Conservation (phyloP, 2,329 filamentous ascomycete species). For the Sphaerulina populicola region DNA sequence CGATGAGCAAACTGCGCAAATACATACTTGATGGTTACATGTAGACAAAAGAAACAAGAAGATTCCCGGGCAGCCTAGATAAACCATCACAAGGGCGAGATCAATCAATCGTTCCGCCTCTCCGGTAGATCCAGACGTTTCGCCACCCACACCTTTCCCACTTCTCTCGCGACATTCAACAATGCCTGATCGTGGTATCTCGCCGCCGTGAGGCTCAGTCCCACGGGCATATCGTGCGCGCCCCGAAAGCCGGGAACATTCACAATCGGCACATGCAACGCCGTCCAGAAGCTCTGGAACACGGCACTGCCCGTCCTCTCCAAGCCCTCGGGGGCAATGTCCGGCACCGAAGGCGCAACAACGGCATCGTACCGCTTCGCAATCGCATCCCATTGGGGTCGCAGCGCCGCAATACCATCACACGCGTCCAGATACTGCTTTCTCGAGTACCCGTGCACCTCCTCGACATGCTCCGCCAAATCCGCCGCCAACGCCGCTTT, state of each 20-base stretch:
- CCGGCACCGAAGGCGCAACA: conserved; percentile 50
- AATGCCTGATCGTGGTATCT: conserved; percentile 41
- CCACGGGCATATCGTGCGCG: conserved; percentile 50
- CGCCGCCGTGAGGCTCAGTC: conserved; percentile 46
- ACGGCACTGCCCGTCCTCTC: conserved; percentile 49
- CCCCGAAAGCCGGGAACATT: conserved; percentile 57
- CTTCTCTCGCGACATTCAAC: conserved; percentile 36
- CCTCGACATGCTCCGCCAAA: conserved; percentile 47
- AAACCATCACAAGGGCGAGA: too few species aligned
- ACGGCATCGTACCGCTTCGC: conserved; percentile 47
- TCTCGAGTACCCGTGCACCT: conserved; percentile 37
- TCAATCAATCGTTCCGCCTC: not conserved
- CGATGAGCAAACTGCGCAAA: too few species aligned
- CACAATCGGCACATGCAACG: conserved; percentile 54
- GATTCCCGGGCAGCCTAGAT: too few species aligned
- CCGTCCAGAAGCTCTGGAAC: conserved; percentile 27
- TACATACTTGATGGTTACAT: too few species aligned
- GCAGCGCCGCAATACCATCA: conserved; percentile 47
- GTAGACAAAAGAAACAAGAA: too few species aligned
- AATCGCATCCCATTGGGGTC: conserved; percentile 50
- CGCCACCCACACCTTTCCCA: conserved; percentile 33
- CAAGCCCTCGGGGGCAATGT: conserved; percentile 51
- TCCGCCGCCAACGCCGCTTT: conserved; percentile 42
- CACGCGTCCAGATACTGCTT: conserved; percentile 47
- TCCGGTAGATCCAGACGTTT: conserved; percentile 2